Conservation (phyloP, 2,329 filamentous ascomycete species). For the Pseudogymnoascus sp. region DNA sequence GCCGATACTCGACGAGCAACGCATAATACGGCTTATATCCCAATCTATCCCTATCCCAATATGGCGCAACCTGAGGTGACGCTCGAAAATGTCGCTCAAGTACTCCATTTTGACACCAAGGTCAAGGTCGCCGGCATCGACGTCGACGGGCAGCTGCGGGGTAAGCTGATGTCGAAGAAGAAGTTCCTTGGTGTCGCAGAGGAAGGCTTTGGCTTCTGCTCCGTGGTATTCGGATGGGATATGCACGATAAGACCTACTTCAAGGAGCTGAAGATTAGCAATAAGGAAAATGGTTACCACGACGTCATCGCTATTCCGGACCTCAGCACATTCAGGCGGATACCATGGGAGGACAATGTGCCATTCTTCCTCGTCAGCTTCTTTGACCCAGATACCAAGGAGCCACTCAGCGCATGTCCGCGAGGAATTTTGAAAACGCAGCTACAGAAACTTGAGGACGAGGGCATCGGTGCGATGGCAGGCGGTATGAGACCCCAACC, state of each 20-base stretch:
- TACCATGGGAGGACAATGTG: constrained; percentile 84
- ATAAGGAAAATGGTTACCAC: constrained; percentile 82
- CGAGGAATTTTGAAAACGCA: constrained; percentile 65
- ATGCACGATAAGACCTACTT: constrained; percentile 93
- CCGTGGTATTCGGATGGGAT: constrained; percentile 91
- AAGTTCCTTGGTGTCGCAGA: constrained; percentile 82
- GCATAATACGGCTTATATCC: background rate
- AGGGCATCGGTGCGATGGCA: constrained; percentile 78
- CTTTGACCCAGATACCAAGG: constrained; percentile 67
- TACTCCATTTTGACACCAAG: constrained; percentile 64
- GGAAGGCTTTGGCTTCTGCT: constrained; percentile 86
- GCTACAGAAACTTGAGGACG: constrained; percentile 56
- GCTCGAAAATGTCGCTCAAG: constrained; percentile 31
- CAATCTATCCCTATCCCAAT: background rate
- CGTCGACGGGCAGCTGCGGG: constrained; percentile 78
- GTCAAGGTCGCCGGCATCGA: constrained; percentile 87
- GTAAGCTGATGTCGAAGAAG: constrained; percentile 85
- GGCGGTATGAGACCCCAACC: constrained; percentile 56
- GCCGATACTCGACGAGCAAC: background rate
- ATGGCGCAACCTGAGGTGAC: background rate
- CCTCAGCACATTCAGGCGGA: constrained; percentile 67
- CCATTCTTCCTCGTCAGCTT: constrained; percentile 83
- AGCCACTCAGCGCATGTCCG: constrained; percentile 70
- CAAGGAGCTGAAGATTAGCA: constrained; percentile 77
- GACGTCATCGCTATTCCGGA: constrained; percentile 80